A percentile compares a stretch with the other conserved stretches of the same genome.
phyloP scores from a whole-genome alignment of 306 rosid species.

The Vigna reflexopilosa region DNA sequence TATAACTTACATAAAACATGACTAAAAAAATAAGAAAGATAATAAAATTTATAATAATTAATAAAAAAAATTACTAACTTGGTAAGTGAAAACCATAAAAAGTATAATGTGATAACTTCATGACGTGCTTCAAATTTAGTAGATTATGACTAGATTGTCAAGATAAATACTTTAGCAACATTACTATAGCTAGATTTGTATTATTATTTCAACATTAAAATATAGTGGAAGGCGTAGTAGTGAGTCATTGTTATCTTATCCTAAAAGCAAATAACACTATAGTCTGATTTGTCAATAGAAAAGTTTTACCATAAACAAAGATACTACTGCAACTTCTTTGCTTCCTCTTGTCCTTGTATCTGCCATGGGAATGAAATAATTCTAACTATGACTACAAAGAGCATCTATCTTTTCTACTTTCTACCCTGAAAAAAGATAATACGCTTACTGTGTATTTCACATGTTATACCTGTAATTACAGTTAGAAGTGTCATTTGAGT shows the following conservation, averaged over 20 bases:
- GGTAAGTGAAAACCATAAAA: neutral
- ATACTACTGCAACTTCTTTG: neutral
- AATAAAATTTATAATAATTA: neutral
- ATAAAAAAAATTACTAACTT: no score
- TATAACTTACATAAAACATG: no score
- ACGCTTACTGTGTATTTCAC: no score
- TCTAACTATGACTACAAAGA: neutral
- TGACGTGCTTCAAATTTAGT: neutral
- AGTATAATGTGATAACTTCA: neutral
- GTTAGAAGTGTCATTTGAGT: no score
- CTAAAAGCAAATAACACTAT: neutral
- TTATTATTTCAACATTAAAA: neutral
- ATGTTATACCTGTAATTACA: no score
- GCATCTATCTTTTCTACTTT: neutral
- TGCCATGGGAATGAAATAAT: neutral
- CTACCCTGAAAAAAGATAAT: neutral
- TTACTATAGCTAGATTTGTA: neutral
- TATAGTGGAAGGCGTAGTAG: neutral
- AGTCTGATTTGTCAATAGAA: conserved; percentile 5
- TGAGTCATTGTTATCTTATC: neutral
- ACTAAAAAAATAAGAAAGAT: no score
- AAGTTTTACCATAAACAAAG: neutral
- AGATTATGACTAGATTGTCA: neutral
- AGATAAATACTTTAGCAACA: neutral
- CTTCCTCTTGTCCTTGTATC: neutral